Evolutionary conservation across 2,329 filamentous ascomycete species (phyloP), one percentile per base, ranked within the genome.

Genomic region (Colletotrichum sp.): DNA sequence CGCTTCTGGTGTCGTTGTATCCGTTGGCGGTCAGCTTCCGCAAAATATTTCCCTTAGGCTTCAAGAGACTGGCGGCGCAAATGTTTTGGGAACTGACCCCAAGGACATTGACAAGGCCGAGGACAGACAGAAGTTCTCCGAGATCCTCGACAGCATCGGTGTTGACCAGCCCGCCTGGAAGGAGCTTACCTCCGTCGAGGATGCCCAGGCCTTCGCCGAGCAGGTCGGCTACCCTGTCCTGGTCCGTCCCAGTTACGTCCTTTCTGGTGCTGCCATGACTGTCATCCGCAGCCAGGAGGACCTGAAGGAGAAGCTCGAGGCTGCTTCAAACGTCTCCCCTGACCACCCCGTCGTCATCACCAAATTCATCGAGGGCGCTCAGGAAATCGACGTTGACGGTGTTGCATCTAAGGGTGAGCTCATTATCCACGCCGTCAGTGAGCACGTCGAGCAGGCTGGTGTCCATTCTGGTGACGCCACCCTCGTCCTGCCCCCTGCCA

Each of bases 121-220:
- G 87, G 96, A 99, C 85, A 93, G 97, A 83, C 96, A 99, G 86
- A 99, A 99, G 86, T 99, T 99, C 89, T 98, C 96, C 26, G 94
- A 96, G 82, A 99, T 99, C 78, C 91, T 99, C 62, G 97, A 99
- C 85, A 98, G 95, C 85, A 98, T 99, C 81, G 96, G 96, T 76
- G 93, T 99, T 72, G 96, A 99, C 84, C 97, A 99, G 87, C 97
- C 97, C 44, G 96, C 95, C 12, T 99, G 97, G 97, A 98, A 98
- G 87, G 97, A 99, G 85, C 92, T 99, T 52, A 98, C 95, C 34
- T 98, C 95, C 18, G 95, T 96, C 77, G 88, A 93, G 77, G 97
- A 95, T 24, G 97, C 96, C n/a, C 94, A 96, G 87, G 88, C 91
- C 78, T 99, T 99, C 81, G 96, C 96, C 67, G 88, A 95, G 15